Evolutionary conservation across 345 rosid species (phyloP).

Genomic region (Heritiera littoralis): DNA sequence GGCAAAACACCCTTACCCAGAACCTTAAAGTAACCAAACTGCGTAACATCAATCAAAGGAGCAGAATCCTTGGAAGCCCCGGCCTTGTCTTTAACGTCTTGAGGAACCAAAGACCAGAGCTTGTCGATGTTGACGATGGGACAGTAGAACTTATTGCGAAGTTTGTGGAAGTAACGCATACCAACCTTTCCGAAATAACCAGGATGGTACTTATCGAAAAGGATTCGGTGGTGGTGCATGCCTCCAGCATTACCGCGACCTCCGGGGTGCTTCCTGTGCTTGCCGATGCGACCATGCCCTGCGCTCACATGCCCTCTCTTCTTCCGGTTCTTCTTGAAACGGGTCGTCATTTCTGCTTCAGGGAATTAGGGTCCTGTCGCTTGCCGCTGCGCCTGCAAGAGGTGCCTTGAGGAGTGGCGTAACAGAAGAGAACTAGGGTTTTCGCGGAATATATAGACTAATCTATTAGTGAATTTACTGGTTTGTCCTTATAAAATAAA

Average conservation of each 20-base stretch:
- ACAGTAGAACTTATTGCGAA: slow-evolving; percentile 67
- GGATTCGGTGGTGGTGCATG: slow-evolving; percentile 84
- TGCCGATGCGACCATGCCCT: slow-evolving; percentile 76
- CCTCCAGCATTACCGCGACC: slow-evolving; percentile 88
- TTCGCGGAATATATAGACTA: neutral
- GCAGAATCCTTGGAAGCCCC: slow-evolving; percentile 36
- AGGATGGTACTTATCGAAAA: slow-evolving; percentile 85
- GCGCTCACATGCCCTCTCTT: slow-evolving; percentile 86
- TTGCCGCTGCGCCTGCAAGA: neutral
- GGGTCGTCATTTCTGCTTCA: slow-evolving; percentile 38
- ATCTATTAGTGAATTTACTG: neutral
- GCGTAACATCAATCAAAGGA: slow-evolving; percentile 9
- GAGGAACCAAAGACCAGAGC: slow-evolving; percentile 72
- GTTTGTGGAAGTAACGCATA: slow-evolving; percentile 81
- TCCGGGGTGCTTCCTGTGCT: slow-evolving; percentile 80
- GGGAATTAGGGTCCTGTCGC: neutral
- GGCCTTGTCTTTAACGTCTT: slow-evolving; percentile 60
- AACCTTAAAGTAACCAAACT: slow-evolving; percentile 13
- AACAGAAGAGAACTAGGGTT: neutral
- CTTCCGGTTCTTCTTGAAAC: slow-evolving; percentile 83
- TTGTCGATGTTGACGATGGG: slow-evolving; percentile 79
- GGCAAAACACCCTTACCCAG: slow-evolving; percentile 18
- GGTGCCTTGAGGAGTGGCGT: neutral
- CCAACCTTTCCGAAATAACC: slow-evolving; percentile 83
- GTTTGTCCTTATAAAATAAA: neutral